Base-by-base conservation (phyloP, 176 grass and related monocot genomes). In the Eleusine coracana region DNA sequence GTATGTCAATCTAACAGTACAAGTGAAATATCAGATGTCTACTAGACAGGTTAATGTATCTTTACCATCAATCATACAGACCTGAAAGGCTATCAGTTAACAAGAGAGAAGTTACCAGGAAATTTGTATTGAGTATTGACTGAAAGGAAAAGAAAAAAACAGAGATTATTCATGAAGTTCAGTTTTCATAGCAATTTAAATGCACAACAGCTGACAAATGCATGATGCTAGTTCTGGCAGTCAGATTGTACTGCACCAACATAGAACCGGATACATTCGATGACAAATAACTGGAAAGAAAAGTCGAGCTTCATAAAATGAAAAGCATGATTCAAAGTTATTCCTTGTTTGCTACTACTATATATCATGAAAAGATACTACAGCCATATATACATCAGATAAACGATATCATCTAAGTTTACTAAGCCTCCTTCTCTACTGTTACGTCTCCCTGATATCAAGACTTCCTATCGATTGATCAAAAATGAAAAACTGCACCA, bases 371-470 rank as follows among this genome's bases (percentile, higher is more conserved):
- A 81, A 5, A 14, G 15, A 48, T 10, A 60, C 29, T 15, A 51
- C 16, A 1, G 16, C 39, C 81, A 89, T 81, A 11, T 63, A 7
- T 54, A 85, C 64, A 80, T 14, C 41, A 49, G 62, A 59, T 73
- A 82, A 49, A 71, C 51, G 83, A 41, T 38, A 41, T 49, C 9
- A 50, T 73, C 29, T 31, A 73, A 55, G 61, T 34, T 59, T 60
- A 62, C 31, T 86, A 40, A 27, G 73, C 49, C 68, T 74, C 74
- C 70, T 63, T 81, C 44, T 69, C 75, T 79, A 64, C 60, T 83
- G 44, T 28, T 61, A 13, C 54, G 84, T 78, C 59, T 71, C 7
- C 36, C 66, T 81, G 66, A 86, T 82, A 58, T 74, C 60, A 86
- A 12, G 63, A 77, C 5, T 66, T 82, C 36, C 56, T 79, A 89